A percentile compares a stretch with the other conserved stretches of the same genome.
Conservation (phyloP, 805 yeast genomes). For the Brettanomyces naardenensis region DNA sequence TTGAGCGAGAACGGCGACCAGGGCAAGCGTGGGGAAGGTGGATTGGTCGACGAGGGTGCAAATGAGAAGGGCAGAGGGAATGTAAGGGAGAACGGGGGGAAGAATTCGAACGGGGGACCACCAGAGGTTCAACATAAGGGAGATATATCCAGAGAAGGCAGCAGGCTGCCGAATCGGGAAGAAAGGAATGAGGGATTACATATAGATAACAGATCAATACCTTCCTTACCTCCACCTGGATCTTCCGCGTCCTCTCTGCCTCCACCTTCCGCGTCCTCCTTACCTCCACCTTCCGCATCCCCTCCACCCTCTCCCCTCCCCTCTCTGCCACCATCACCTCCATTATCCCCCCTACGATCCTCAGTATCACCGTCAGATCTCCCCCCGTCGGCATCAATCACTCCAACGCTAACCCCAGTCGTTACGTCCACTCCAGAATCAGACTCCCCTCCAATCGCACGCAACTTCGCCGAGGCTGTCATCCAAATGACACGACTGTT, state of each 20-base stretch:
- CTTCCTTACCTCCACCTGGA: conserved; percentile 13
- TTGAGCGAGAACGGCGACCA: no score
- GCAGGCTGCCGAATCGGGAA: no score
- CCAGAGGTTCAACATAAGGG: no score
- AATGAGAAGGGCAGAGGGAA: no score
- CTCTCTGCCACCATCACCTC: conserved; percentile 4
- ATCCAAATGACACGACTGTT: conserved; percentile 14
- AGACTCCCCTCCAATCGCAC: no score
- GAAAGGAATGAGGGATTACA: no score
- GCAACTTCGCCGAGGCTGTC: neutral
- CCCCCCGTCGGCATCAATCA: neutral
- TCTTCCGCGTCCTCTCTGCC: conserved; percentile 21
- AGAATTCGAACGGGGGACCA: no score
- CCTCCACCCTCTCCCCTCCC: conserved; percentile 11
- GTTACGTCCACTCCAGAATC: conserved; percentile 22
- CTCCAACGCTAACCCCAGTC: neutral
- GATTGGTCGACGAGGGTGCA: no score
- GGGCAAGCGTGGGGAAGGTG: no score
- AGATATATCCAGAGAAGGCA: no score
- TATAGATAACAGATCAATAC: no score
- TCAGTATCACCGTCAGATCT: conserved; percentile 5
- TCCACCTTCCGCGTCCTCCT: conserved; percentile 7
- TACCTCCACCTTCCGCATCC: conserved; percentile 5
- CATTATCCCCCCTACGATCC: conserved; percentile 15
- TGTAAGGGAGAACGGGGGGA: no score